phyloP scores from a whole-genome alignment of 805 yeast species.

The Candida jianshihensis region DNA sequence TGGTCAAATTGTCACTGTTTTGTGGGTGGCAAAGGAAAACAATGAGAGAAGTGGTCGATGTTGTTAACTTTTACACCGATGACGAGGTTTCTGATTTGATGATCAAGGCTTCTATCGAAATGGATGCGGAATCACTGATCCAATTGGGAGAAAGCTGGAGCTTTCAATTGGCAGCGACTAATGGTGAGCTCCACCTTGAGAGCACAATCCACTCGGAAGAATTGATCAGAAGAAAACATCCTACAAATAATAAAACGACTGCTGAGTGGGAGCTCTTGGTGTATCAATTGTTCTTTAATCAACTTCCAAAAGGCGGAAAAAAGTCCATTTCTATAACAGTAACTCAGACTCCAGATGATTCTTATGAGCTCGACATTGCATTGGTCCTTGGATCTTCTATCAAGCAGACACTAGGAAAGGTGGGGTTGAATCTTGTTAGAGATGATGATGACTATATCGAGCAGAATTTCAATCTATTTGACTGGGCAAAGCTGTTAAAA shows the following conservation, averaged over 20 bases:
- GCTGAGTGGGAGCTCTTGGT: constrained; percentile 10
- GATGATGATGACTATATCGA: constrained; percentile 5
- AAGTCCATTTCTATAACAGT: neutral
- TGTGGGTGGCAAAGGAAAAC: too few relatives aligned
- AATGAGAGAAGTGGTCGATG: neutral
- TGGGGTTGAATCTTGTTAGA: constrained; percentile 3
- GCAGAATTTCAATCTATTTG: constrained; percentile 14
- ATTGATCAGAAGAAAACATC: constrained; percentile 2
- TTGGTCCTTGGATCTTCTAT: constrained; percentile 7
- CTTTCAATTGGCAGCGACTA: constrained; percentile 4
- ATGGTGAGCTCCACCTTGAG: constrained; percentile 4
- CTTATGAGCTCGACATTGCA: neutral
- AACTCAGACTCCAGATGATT: neutral
- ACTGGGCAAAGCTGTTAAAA: constrained; percentile 12
- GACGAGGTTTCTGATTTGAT: constrained; percentile 10
- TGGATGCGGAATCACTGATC: constrained; percentile 1
- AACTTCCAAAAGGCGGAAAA: neutral
- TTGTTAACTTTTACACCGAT: neutral
- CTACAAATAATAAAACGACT: constrained; percentile 2
- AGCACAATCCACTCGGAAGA: neutral
- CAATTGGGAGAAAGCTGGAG: constrained; percentile 4
- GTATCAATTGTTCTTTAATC: constrained; percentile 6
- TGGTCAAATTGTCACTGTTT: too few relatives aligned
- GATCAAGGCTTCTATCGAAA: constrained; percentile 1
- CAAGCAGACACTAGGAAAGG: constrained; percentile 8